These are phyloP conservation scores for Salvia hispanica DNA, from an alignment of 257 asterid genomes.

Conservation along the genomic window DNA sequence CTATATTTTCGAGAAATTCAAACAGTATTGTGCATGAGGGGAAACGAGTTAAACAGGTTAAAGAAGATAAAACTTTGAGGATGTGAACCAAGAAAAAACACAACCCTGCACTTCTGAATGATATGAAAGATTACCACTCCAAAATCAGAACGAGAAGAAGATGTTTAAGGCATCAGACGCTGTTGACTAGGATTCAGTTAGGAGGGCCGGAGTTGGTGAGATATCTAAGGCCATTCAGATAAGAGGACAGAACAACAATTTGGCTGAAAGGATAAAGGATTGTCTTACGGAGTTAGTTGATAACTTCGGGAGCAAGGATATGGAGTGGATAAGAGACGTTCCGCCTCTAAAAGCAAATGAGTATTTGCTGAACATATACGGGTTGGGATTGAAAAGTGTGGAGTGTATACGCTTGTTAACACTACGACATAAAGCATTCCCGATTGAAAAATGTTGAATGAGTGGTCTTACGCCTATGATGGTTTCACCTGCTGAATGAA, in stretches of 20 bases:
- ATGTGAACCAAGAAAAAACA: too few relatives aligned
- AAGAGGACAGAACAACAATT: constrained; percentile 30
- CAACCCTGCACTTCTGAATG: too few relatives aligned
- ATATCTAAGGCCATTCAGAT: constrained; percentile 20
- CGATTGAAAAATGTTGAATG: constrained; percentile 37
- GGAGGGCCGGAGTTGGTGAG: constrained; percentile 22
- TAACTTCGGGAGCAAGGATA: constrained; percentile 25
- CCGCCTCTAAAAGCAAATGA: constrained; percentile 31
- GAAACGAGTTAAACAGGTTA: too few relatives aligned
- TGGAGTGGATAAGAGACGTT: constrained; percentile 34
- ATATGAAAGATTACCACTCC: too few relatives aligned
- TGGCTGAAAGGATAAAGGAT: constrained; percentile 34
- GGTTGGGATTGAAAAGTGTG: constrained; percentile 34
- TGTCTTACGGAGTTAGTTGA: constrained; percentile 10
- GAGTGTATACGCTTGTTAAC: constrained; percentile 35
- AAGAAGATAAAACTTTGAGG: too few relatives aligned
- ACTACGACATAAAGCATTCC: constrained; percentile 29
- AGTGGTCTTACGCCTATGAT: constrained; percentile 30
- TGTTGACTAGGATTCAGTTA: constrained; percentile 29
- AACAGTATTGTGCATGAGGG: too few relatives aligned
- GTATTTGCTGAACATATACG: constrained; percentile 27
- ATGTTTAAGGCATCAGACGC: not conserved
- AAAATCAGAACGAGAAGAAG: not conserved
- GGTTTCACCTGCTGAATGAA: not conserved
- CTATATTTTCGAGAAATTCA: constrained; percentile 25